Percentiles rank a stretch among this genome's conserved stretches.
These are phyloP conservation scores for Colletotrichum filicis DNA, from an alignment of 2,329 filamentous ascomycete genomes.

Conservation along the genomic window DNA sequence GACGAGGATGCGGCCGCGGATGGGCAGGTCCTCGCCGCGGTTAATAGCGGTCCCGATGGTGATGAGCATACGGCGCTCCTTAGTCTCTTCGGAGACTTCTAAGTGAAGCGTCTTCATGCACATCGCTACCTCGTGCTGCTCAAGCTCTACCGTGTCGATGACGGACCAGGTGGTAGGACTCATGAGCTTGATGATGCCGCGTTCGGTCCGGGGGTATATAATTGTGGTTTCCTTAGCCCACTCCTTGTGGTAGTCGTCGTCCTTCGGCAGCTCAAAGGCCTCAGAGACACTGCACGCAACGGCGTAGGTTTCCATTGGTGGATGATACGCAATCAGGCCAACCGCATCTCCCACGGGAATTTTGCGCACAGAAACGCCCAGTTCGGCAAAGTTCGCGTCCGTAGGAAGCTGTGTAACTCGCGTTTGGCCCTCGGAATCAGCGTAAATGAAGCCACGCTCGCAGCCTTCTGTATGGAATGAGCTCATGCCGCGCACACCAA, in stretches of 20 bases:
- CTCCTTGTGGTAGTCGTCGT: slow-evolving; percentile 85
- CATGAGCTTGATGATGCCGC: slow-evolving; percentile 80
- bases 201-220: slow-evolving; percentile 75
- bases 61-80: slow-evolving; percentile 85
- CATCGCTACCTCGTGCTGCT: slow-evolving; percentile 80
- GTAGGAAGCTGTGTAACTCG: slow-evolving; percentile 78
- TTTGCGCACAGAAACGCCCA: slow-evolving; percentile 80
- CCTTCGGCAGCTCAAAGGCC: slow-evolving; percentile 85
- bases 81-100: slow-evolving; percentile 90
- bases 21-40: slow-evolving; percentile 91
- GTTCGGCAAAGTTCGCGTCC: slow-evolving; percentile 75
- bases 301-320: slow-evolving; percentile 79
- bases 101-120: slow-evolving; percentile 86
- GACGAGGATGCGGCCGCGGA: slow-evolving; percentile 86
- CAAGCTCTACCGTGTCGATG: slow-evolving; percentile 80
- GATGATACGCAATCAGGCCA: slow-evolving; percentile 80
- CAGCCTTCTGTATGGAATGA: slow-evolving; percentile 82
- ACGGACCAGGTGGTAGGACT: slow-evolving; percentile 81
- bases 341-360: slow-evolving; percentile 77
- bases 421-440: slow-evolving; percentile 78
- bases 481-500: slow-evolving; percentile 76
- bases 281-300: slow-evolving; percentile 75
- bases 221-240: slow-evolving; percentile 78
- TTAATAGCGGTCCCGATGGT: slow-evolving; percentile 86
- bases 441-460: slow-evolving; percentile 84